Evolutionary conservation across 768 basidiomycete species (phyloP).

Genomic region (Tulasnella calospora): DNA sequence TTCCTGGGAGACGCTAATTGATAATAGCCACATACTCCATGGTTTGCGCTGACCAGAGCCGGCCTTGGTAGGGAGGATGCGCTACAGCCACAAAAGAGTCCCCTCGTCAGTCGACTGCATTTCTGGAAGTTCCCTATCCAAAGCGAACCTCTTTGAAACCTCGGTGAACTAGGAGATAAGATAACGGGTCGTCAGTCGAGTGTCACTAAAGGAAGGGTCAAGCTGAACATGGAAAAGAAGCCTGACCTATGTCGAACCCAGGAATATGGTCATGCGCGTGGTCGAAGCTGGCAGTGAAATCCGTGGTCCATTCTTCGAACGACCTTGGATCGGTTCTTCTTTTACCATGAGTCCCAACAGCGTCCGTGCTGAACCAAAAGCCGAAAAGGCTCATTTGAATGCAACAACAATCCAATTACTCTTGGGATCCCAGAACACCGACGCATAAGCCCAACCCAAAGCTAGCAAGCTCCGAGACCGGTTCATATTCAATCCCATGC

Average conservation of each 20-base stretch:
- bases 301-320: slow-evolving; percentile 29
- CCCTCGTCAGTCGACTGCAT: not conserved
- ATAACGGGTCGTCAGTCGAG: not conserved
- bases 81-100: not conserved
- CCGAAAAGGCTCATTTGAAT: slow-evolving; percentile 27
- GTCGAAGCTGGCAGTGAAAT: slow-evolving; percentile 20
- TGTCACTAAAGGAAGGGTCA: not conserved
- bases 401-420: slow-evolving; percentile 29
- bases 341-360: not conserved
- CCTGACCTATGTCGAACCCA: not conserved
- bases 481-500: slow-evolving; percentile 22
- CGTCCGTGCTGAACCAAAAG: not conserved
- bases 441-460: slow-evolving; percentile 20
- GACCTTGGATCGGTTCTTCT: slow-evolving; percentile 27
- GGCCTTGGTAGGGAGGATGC: not conserved
- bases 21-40: no score
- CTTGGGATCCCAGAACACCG: slow-evolving; percentile 28
- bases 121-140: not conserved
- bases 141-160: slow-evolving; percentile 27
- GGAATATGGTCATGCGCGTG: not conserved
- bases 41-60: slow-evolving; percentile 3
- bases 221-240: not conserved
- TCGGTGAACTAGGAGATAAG: slow-evolving; percentile 17
- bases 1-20: not conserved
- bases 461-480: slow-evolving; percentile 26